Conservation (phyloP, 208 protist species). For the Porcisia deanei region DNA sequence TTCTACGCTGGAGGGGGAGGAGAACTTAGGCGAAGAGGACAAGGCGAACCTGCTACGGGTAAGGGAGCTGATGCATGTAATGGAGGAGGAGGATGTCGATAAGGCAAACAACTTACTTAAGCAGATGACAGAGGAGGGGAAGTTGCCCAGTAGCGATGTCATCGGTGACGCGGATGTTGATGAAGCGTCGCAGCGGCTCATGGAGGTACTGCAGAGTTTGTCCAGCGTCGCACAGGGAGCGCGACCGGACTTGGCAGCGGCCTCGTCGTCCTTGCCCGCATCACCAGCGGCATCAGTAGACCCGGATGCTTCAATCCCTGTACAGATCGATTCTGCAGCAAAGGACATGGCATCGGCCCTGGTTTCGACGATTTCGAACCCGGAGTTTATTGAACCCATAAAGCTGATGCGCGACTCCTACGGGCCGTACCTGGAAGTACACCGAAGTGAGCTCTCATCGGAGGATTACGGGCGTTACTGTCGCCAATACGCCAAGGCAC, state of each 20-base stretch:
- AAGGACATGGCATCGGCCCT: slow-evolving; percentile 50
- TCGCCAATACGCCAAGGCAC: slow-evolving; percentile 48
- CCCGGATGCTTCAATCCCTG: neutral
- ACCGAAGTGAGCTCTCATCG: slow-evolving; percentile 32
- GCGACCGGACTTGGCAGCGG: neutral
- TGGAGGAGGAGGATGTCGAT: slow-evolving; percentile 50
- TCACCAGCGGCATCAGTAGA: neutral
- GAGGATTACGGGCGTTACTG: slow-evolving; percentile 55
- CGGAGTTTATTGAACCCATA: slow-evolving; percentile 63
- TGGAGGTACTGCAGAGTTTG: slow-evolving; percentile 39
- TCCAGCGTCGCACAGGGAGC: slow-evolving; percentile 8
- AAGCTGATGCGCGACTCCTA: slow-evolving; percentile 70
- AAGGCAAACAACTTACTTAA: slow-evolving; percentile 42
- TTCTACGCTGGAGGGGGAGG: slow-evolving; percentile 38
- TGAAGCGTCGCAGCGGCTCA: slow-evolving; percentile 33
- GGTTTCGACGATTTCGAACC: slow-evolving; percentile 46
- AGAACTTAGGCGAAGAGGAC: slow-evolving; percentile 39
- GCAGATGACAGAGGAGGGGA: slow-evolving; percentile 37
- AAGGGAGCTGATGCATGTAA: slow-evolving; percentile 50
- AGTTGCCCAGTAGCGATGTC: slow-evolving; percentile 13
- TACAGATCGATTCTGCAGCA: slow-evolving; percentile 2
- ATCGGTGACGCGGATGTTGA: slow-evolving; percentile 33
- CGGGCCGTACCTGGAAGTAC: slow-evolving; percentile 44
- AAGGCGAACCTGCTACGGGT: slow-evolving; percentile 43
- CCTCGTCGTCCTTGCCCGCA: slow-evolving; percentile 10